phyloP scores from a whole-genome alignment of 164 flowering plant species.

The Dillenia turbinata region DNA sequence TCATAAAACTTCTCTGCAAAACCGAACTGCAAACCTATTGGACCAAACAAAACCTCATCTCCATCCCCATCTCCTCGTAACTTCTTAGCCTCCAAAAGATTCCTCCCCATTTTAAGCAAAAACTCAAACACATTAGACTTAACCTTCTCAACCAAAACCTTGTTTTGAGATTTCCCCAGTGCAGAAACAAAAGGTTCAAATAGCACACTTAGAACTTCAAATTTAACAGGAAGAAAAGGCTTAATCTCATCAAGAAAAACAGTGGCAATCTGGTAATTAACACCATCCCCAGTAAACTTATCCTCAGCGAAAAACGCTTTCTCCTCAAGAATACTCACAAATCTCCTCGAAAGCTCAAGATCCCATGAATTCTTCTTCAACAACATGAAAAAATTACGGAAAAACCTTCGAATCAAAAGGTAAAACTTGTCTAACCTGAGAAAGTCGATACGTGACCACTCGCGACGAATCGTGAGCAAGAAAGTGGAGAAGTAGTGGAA shows the following conservation, averaged over 20 bases:
- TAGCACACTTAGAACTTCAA: conserved; percentile 31
- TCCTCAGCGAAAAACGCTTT: conserved; percentile 39
- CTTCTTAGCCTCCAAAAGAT: conserved; percentile 37
- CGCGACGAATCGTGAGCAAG: conserved; percentile 73
- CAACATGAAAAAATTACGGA: conserved; percentile 35
- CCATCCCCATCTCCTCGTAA: conserved; percentile 19
- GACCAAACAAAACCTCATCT: conserved; percentile 35
- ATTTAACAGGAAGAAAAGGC: conserved; percentile 47
- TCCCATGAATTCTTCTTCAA: conserved; percentile 57
- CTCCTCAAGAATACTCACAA: conserved; percentile 44
- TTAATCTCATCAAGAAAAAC: conserved; percentile 65
- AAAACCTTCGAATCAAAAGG: conserved; percentile 56
- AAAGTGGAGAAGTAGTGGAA: conserved; percentile 56
- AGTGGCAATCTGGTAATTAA: conserved; percentile 64
- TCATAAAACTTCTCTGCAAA: conserved; percentile 44
- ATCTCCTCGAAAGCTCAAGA: conserved; percentile 26
- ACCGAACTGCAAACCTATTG: conserved; percentile 34
- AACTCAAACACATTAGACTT: conserved; percentile 45
- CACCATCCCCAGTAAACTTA: conserved; percentile 58
- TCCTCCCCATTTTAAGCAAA: conserved; percentile 42
- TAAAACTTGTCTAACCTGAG: conserved; percentile 88
- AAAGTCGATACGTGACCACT: conserved; percentile 85
- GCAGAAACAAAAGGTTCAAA: conserved; percentile 39
- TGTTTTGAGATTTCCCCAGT: conserved; percentile 39
- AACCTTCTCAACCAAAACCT: conserved; percentile 55